Base-by-base conservation (phyloP, 305 asterid species). In the Fraxinus ornus region DNA sequence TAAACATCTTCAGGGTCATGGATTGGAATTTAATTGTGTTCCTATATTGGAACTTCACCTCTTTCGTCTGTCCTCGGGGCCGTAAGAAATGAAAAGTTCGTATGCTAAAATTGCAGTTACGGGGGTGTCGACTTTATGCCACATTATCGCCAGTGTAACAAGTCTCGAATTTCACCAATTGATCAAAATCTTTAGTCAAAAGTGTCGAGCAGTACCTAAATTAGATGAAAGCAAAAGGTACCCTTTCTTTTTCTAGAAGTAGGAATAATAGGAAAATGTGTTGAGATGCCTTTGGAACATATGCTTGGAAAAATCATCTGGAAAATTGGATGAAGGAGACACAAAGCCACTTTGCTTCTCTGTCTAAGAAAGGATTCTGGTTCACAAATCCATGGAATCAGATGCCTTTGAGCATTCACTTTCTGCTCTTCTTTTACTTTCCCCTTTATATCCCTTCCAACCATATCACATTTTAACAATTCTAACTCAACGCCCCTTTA, bases 371-470 rank as follows among this genome's bases (percentile, higher is more conserved):
- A 72, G 62, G 71, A 37, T 84, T 76, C 79, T 70, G 36, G 72
- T 77, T 81, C 80, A 78, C 64, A 78, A 78, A 78, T 28, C 68
- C 35, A 30, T 15, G 78, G 87, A 86, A 86, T 83, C 88, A 76
- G 88, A 86, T 88, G 84, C 89, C 74, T 26, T 26, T 72, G n/a
- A 68, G 36, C 75, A 68, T 36, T 72, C 82, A 79, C 80, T 83
- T 83, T 72, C 37, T 41, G 70, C 55, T 57, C 37, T 83, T 36
- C 22, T 19, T 84, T 81, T 72, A 30, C 72, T 66, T 28, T 26
- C 62, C 75, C 82, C 84, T 81, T 77, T 77, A 77, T 49, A 77
- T 81, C 19, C 36, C 2, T 3, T 32, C 64, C 76, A 66, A 70
- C 57, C 10, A 52, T 30, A 77, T 13, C 36, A 55, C 22, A 32